These are phyloP conservation scores for Penicillium paradoxum DNA, from an alignment of 495 filamentous ascomycete species.

Conservation along the genomic window DNA sequence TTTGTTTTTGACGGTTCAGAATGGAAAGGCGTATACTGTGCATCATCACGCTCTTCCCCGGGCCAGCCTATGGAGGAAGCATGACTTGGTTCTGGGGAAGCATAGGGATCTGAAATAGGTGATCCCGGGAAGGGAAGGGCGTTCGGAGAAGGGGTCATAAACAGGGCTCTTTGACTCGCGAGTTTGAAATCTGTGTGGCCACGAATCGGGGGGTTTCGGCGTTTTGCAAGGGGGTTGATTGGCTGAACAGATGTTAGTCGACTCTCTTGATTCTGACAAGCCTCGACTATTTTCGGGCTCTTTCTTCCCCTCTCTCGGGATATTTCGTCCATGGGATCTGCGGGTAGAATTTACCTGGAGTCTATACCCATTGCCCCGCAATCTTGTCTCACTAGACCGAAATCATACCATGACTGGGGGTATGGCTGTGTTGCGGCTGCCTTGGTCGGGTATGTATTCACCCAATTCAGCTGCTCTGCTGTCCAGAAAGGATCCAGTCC, in stretches of 20 bases:
- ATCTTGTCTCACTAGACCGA: constrained; percentile 9
- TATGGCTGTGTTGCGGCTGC: constrained; percentile 6
- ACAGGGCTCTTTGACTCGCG: constrained; percentile 34
- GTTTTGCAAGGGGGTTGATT: not conserved
- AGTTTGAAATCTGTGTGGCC: constrained; percentile 16
- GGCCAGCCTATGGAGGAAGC: constrained; percentile 21
- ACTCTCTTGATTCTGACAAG: too few species aligned
- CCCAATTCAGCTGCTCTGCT: not conserved
- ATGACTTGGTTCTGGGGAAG: constrained; percentile 24
- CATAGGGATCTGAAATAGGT: constrained; percentile 18
- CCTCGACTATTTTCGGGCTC: not conserved
- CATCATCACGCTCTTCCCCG: constrained; percentile 15
- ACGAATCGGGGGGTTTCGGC: constrained; percentile 6
- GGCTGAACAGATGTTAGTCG: not conserved
- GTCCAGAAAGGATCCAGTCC: not conserved
- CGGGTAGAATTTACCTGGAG: not conserved
- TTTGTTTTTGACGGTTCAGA: not conserved
- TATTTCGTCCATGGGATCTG: not conserved
- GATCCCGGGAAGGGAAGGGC: constrained; percentile 8
- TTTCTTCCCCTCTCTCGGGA: not conserved
- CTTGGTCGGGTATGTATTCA: not conserved
- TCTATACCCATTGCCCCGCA: not conserved
- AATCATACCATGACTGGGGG: constrained; percentile 9
- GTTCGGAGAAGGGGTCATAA: constrained; percentile 24
- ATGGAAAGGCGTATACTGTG: not conserved